Conservation (phyloP, 2,329 filamentous ascomycete genomes). For the Coniochaeta prunicola region DNA sequence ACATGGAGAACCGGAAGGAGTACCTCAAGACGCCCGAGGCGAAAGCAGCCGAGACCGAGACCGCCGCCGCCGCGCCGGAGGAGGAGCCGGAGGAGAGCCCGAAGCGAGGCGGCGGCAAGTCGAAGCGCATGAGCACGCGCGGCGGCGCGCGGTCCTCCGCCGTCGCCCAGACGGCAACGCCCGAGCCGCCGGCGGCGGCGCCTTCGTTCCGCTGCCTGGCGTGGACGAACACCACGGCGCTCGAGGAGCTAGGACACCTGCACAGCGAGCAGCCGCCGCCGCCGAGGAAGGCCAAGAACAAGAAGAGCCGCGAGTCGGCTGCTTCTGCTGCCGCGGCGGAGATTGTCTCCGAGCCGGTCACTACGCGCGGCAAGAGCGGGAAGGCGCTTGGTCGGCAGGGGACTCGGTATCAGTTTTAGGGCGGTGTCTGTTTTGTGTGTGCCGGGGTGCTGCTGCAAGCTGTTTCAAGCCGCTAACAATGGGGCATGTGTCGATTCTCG, state of each 20-base stretch:
- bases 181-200: constrained; percentile 33
- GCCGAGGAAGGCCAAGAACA: constrained; percentile 42
- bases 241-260: constrained; percentile 50
- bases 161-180: constrained; percentile 27
- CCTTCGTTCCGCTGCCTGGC: constrained; percentile 40
- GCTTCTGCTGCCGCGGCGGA: constrained; percentile 5
- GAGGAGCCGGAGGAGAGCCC: neutral
- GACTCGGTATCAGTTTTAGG: neutral
- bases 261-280: constrained; percentile 50
- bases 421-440: neutral
- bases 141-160: constrained; percentile 16
- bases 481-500: neutral
- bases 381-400: constrained; percentile 3
- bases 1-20: constrained; percentile 73
- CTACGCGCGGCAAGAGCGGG: constrained; percentile 7
- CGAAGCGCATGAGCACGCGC: constrained; percentile 39
- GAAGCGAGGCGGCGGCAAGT: constrained; percentile 5
- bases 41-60: constrained; percentile 13
- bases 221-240: constrained; percentile 50
- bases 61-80: neutral
- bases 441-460: neutral
- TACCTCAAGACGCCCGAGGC: constrained; percentile 53
- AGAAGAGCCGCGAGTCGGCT: constrained; percentile 15
- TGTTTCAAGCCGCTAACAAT: neutral
- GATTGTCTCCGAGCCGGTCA: constrained; percentile 10